These are phyloP conservation scores for Yarrowia deformans DNA, from an alignment of 805 yeast species.

Conservation along the genomic window DNA sequence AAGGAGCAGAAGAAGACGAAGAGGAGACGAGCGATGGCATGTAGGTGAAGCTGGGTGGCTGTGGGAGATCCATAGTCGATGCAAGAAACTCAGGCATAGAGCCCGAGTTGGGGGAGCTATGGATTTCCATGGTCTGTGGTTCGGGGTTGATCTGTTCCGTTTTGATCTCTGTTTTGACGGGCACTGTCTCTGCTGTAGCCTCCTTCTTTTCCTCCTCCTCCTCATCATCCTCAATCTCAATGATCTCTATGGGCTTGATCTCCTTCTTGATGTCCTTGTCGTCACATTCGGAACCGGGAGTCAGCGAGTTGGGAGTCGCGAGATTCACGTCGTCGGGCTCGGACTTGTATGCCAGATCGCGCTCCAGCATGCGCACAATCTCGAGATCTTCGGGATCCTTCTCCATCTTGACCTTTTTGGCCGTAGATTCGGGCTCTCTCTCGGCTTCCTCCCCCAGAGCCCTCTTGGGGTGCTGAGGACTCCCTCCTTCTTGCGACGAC, in stretches of 20 bases:
- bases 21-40: neutral
- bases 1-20: neutral
- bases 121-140: neutral
- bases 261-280: conserved; percentile 27
- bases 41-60: neutral
- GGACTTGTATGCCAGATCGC: conserved; percentile 14
- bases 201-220: neutral
- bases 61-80: conserved; percentile 21
- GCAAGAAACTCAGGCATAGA: conserved; percentile 20
- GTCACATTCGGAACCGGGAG: conserved; percentile 34
- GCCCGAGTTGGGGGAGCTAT: conserved; percentile 8
- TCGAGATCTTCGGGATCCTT: conserved; percentile 12
- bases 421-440: neutral
- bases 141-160: neutral
- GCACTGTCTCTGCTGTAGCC: neutral
- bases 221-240: conserved; percentile 27
- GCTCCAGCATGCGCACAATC: conserved; percentile 20
- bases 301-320: conserved; percentile 30
- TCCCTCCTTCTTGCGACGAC: neutral
- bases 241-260: conserved; percentile 1
- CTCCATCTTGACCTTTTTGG: conserved; percentile 16
- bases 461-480: neutral
- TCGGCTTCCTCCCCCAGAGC: neutral
- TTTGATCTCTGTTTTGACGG: neutral
- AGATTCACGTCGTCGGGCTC: conserved; percentile 28